phyloP scores from a whole-genome alignment of 805 yeast genomes.

The Scheffersomyces spartinae region DNA sequence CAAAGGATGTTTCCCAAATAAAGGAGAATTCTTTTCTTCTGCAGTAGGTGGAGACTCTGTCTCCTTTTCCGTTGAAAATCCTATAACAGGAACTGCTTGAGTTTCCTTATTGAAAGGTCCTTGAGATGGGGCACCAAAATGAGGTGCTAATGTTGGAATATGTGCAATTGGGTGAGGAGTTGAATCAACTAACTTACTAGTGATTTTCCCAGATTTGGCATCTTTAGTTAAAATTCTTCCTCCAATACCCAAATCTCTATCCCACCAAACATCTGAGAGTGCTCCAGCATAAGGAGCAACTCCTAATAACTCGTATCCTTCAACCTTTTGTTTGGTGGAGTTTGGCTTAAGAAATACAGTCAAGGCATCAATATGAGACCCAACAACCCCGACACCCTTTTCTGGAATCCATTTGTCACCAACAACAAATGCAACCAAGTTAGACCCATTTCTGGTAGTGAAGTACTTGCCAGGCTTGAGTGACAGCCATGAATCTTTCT shows the following conservation, averaged over 20 bases:
- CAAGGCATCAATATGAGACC: conserved; percentile 27
- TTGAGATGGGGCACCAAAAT: conserved; percentile 17
- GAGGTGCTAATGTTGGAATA: conserved; percentile 30
- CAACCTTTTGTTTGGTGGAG: conserved; percentile 10
- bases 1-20: conserved; percentile 20
- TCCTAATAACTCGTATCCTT: conserved; percentile 26
- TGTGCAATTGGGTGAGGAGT: conserved; percentile 24
- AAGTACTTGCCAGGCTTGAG: conserved; percentile 12
- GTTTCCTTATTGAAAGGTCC: conserved; percentile 24
- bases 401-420: conserved; percentile 26
- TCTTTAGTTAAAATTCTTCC: conserved; percentile 21
- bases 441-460: conserved; percentile 19
- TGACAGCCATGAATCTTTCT: conserved; percentile 6
- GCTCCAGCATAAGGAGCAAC: conserved; percentile 31
- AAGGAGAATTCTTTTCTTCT: conserved; percentile 16
- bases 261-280: conserved; percentile 23
- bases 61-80: conserved; percentile 8
- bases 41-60: conserved; percentile 10
- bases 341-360: conserved; percentile 23
- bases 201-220: conserved; percentile 9
- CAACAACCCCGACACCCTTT: conserved; percentile 16
- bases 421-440: conserved; percentile 24
- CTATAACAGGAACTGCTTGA: conserved; percentile 27
- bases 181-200: conserved; percentile 17
- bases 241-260: conserved; percentile 31